Evolutionary conservation across 2,329 filamentous ascomycete species (phyloP), one percentile per base, ranked within the genome.

Genomic region (Dryadomyces quercivorus): DNA sequence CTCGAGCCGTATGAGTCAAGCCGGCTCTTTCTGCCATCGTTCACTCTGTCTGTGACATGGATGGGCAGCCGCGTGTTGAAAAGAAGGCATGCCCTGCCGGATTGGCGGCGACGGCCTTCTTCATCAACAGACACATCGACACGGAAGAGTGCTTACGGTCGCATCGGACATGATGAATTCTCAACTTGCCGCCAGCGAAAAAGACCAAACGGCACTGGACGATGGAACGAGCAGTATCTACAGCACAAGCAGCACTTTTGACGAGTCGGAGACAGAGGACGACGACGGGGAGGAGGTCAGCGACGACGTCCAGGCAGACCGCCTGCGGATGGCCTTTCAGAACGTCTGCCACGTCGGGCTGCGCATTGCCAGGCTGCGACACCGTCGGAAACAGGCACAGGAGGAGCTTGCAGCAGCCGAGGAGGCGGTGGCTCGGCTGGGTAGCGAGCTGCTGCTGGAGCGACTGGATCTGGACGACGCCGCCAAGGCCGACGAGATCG

Each of bases 291-390:
- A 31, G 22, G 44, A 20, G 31, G 18, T 34, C 26, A 22, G n/a
- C 3, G 5, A 18, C 1, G 9, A 34, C 8, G n/a, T 15, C 4
- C 34, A 42, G 20, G 44, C 38, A 2, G 18, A 6, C 7, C n/a
- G 12, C 2, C 46, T 53, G 2, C 52, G 50, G 2, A 44, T 15
- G 8, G 42, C 45, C 4, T 44, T 57, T n/a, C 50, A 21, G 15
- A 15, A 16, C 13, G 53, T 58, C 15, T 52, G 53, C 34, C 48
- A 55, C n/a, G 51, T 52, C 5, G 48, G 50, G 2, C 44, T 55
- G 3, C 53, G 54, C 40, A 47, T 55, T 7, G 57, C 53, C 26
- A 43, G 10, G 15, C 53, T 57, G n/a, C 50, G 51, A 5, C 43
- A 53, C 8, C 21, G 38, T 5, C 31, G 20, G 31, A 6, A 5